These are phyloP conservation scores for Mycena latifolia DNA, from an alignment of 768 basidiomycete genomes.

Conservation along the genomic window DNA sequence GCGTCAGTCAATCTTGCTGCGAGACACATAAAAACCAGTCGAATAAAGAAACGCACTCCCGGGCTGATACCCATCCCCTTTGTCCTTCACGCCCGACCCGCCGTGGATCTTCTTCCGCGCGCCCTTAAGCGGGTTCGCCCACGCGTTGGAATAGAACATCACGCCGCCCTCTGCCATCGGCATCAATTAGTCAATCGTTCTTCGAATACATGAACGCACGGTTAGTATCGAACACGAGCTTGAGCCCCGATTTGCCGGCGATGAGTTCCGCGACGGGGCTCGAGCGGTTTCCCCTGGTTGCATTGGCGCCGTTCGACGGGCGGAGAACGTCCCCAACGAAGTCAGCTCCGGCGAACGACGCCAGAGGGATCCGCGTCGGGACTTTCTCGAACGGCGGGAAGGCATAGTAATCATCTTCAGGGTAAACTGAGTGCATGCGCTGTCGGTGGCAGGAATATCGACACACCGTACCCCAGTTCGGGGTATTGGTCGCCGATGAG, in stretches of 20 bases:
- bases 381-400: slow-evolving; percentile 55
- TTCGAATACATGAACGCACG: slow-evolving; percentile 52
- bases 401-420: slow-evolving; percentile 74
- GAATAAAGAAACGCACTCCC: slow-evolving; percentile 53
- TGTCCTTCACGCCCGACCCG: slow-evolving; percentile 68
- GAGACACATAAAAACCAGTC: slow-evolving; percentile 6
- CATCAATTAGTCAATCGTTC: slow-evolving; percentile 2
- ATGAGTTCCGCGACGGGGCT: slow-evolving; percentile 66
- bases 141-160: slow-evolving; percentile 80
- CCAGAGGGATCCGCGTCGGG: slow-evolving; percentile 62
- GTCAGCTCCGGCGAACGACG: slow-evolving; percentile 58
- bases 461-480: slow-evolving; percentile 68
- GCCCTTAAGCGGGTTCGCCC: slow-evolving; percentile 59
- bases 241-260: slow-evolving; percentile 70
- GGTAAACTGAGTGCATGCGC: slow-evolving; percentile 13
- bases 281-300: slow-evolving; percentile 42
- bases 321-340: slow-evolving; percentile 58
- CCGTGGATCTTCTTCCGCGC: slow-evolving; percentile 83
- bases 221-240: slow-evolving; percentile 74
- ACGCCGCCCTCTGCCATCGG: slow-evolving; percentile 70
- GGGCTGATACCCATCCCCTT: slow-evolving; percentile 70
- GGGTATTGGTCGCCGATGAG: slow-evolving; percentile 72
- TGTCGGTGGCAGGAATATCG: background rate
- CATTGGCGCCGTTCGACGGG: slow-evolving; percentile 46
- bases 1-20: background rate